Conservation (phyloP, 1,284 basidiomycete species). For the Ustilago vetiveriae region DNA sequence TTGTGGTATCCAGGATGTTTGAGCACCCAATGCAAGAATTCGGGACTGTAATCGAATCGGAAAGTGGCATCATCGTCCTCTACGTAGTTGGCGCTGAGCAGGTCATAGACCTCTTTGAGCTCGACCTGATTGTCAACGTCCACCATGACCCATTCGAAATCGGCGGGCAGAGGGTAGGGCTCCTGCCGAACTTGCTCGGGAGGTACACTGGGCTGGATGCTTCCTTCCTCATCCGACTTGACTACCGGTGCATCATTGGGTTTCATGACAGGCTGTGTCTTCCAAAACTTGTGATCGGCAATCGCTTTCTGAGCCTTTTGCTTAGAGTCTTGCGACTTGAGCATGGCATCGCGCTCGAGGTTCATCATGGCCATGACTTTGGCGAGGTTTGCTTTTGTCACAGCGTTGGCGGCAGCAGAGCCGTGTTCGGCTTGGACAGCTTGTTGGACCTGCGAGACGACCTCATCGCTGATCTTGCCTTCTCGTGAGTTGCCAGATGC, state of each 20-base stretch:
- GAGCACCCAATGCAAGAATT: constrained; percentile 94
- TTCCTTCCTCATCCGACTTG: constrained; percentile 74
- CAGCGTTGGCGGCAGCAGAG: constrained; percentile 42
- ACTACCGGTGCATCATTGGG: constrained; percentile 69
- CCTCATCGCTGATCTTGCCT: constrained; percentile 50
- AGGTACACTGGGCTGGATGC: constrained; percentile 84
- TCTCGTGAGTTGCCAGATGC: constrained; percentile 22
- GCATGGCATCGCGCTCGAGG: constrained; percentile 50
- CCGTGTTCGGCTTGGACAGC: constrained; percentile 51
- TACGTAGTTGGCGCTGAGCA: constrained; percentile 92
- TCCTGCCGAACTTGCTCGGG: constrained; percentile 84
- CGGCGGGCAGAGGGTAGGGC: constrained; percentile 85
- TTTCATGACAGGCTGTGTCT: constrained; percentile 81
- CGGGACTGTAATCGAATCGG: constrained; percentile 93
- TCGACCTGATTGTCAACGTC: constrained; percentile 80
- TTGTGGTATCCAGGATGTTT: constrained; percentile 90
- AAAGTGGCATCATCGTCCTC: constrained; percentile 96
- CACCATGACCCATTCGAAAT: constrained; percentile 89
- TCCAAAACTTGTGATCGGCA: constrained; percentile 66
- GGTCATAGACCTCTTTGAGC: constrained; percentile 90
- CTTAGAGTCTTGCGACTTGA: constrained; percentile 56
- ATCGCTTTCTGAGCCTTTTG: constrained; percentile 51
- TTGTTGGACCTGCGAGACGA: constrained; percentile 45
- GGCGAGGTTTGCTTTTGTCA: constrained; percentile 50
- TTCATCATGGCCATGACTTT: constrained; percentile 59